Base-by-base conservation (phyloP, 768 basidiomycete species). In the Clitopilus passeckerianus region DNA sequence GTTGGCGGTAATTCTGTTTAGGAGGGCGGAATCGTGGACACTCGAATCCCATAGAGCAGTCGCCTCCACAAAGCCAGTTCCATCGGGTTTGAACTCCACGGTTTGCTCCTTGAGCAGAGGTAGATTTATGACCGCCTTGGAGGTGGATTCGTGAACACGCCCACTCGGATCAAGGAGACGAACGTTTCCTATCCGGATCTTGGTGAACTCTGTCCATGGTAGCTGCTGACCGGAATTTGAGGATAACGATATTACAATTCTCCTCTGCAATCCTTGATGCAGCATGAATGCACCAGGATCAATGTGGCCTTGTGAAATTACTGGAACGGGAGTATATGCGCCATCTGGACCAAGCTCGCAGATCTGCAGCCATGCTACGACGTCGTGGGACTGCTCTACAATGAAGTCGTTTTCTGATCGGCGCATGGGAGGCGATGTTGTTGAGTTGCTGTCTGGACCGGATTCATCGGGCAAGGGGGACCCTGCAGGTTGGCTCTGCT, bases 401-500 rank as follows among this genome's bases (percentile, higher is more conserved):
- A 96, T 84, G 63, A 98, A 95, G 66, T 98, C 94, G 46, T 83
- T 91, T 74, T 98, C 96, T 20, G 94, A 92, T 24, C 94, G 87
- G 18, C 95, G 86, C 94, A 96, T 96, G 16, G 79, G 78, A n/a
- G 85, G 86, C 22, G 81, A 66, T 55, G 70, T 72, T 30, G 77
- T 71, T 1, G 82, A 74, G 44, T 70, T 72, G 62, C 64, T 73
- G 52, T 83, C 81, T 34, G 70, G 60, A 14, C 73, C 68, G 3
- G 30, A 37, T 37, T 33, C 54, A 34, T 33, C 24, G 22, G 71
- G 72, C n/a, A 72, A 71, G 30, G 69, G 62, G 20, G 74, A 61
- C 57, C 70, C 73, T 52, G 75, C 68, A 44, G 77, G 71, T 62
- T 73, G 74, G 67, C 68, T 75, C 60, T 76, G 73, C 63, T 84